Base-by-base conservation (phyloP, 768 basidiomycete species). In the Leccinum fibrillosum region DNA sequence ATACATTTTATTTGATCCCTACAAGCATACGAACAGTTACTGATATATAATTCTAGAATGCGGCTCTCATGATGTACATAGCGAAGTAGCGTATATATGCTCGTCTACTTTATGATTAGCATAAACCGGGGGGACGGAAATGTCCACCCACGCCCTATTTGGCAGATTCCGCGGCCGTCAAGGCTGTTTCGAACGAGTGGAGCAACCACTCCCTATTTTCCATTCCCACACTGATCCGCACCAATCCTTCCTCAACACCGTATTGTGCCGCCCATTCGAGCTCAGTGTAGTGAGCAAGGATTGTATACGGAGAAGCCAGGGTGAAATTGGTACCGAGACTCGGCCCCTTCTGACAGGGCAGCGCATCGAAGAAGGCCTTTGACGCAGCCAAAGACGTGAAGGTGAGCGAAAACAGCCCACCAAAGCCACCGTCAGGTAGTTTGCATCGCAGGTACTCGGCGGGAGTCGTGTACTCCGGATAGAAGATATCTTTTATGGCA, bases 321-420 rank as follows among this genome's bases (percentile, higher is more conserved):
- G 96, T 98, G 72, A 98, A 98, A 79, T 93, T 97, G 21, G 96
- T 98, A 2, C 96, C 96, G 9, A 92, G 80, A 67, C 86, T 88
- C 0, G 96, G 96, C 3, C 96, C 96, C 71, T 98, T 99, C 63
- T 82, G 82, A 72, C 87, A 94, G 8, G 82, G 79, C 39, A 99
- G 77, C 0, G 83, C 76, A 72, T 99, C 92, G 66, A 89, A 96
- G 76, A 97, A 97, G 13, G 88, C 88, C 55, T 77, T 73, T 2
- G 90, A 87, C 0, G 90, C 89, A 2, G 76, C 76, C 11, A 72
- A 59, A 6, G 87, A 82, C 10, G 83, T 87, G 76, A 99, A 98
- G 0, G 87, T 89, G 52, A 96, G 73, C 2, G 91, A 90, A 76
- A 97, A 95, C 13, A 97, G 75, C 2, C 94, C 93, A 6, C 94